Conservation (phyloP, 139 green algal species). For the Klebsormidium nitens region DNA sequence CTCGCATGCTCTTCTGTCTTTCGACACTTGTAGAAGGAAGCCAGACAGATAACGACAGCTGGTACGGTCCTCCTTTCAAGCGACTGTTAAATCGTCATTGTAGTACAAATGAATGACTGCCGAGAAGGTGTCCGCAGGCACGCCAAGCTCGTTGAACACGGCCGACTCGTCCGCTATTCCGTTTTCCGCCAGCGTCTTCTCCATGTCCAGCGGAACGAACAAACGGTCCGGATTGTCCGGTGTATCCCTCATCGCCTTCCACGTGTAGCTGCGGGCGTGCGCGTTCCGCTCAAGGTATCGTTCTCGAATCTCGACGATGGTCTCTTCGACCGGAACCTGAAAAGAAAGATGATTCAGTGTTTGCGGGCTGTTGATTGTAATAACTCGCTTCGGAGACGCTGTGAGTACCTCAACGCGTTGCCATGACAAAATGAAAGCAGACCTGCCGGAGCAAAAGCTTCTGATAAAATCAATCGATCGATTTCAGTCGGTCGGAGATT, state of each 20-base stretch:
- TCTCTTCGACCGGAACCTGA: constrained; percentile 62
- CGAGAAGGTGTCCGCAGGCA: constrained; percentile 53
- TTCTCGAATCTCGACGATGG: constrained; percentile 61
- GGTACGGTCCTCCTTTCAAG: no score
- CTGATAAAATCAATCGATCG: no score
- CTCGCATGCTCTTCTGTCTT: no score
- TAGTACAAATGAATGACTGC: constrained; percentile 74
- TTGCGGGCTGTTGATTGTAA: no score
- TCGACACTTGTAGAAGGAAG: no score
- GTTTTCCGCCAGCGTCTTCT: constrained; percentile 61
- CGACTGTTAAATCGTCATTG: constrained; percentile 63
- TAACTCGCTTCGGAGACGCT: no score
- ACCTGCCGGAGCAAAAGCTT: no score
- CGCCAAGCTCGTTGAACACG: constrained; percentile 51
- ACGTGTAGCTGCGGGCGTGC: constrained; percentile 69
- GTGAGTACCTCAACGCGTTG: neutral
- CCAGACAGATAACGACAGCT: no score
- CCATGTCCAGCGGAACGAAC: constrained; percentile 58
- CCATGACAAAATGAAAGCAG: no score
- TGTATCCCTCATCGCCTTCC: constrained; percentile 44
- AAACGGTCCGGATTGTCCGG: constrained; percentile 4
- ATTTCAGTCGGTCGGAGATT: no score
- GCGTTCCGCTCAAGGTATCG: constrained; percentile 66
- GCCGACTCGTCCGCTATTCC: constrained; percentile 53
- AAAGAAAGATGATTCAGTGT: no score